Base-by-base conservation (phyloP, 352 stramenopile species). In the Pythium diclinum region DNA sequence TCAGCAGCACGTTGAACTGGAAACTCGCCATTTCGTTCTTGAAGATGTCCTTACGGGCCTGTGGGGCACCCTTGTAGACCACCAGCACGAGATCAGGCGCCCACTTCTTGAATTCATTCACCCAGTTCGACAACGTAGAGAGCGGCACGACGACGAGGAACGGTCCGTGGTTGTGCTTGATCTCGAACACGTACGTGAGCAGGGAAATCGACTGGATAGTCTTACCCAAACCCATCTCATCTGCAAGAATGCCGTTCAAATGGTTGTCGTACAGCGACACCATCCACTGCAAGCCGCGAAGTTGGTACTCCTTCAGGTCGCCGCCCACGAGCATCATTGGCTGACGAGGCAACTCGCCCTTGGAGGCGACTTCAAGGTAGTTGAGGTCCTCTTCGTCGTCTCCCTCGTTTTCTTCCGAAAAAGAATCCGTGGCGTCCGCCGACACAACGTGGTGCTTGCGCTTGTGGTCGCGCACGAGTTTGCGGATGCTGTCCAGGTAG, bases 251-350 rank as follows among this genome's bases (percentile, higher is more conserved):
- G 30, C 97, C 97, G 77, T 99, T 99, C 51, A 99, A 75, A 51
- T 97, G 95, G 68, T 99, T 99, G 68, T 99, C 89, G 55, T 98
- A 97, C 30, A 99, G 81, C 34, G 97, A 96, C 47, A 99, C 97
- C 95, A 99, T 99, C 98, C 98, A 99, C 76, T 99, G 98, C 47
- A 99, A 75, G 19, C 97, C 97, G 59, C 98, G 96, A 48, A 99
- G 61, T 77, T 99, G 98, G 71, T 99, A 99, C 55, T 97, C 87
- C 61, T 99, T 98, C 59, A 99, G 71, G 53, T 93, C 88, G 6
- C 97, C 97, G 69, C 95, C 95, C 52, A 98, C 95, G 28, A 99
- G 97, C 84, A 96, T 98, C 62, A 88, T 84, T 0, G 97, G 97
- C 81, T 99, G 97, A 9, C 87, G 82, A 32, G 87, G 85, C 30